These are phyloP conservation scores for Acanthamoeba quina DNA, from an alignment of 208 protist species.

Conservation along the genomic window DNA sequence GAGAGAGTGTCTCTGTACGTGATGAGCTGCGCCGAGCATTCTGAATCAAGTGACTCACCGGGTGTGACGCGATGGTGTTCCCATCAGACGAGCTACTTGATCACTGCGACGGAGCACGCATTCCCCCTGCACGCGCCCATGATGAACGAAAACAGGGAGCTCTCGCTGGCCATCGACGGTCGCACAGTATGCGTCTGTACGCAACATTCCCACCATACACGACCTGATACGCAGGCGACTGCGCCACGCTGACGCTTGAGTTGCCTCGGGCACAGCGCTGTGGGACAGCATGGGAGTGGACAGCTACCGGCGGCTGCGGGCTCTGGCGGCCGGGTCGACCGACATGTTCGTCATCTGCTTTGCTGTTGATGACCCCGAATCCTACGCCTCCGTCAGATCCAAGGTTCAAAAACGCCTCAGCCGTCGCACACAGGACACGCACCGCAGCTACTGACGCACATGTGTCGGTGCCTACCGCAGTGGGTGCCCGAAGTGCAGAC, in stretches of 20 bases:
- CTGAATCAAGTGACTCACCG: not conserved
- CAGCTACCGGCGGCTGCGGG: not conserved
- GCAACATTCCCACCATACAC: no score
- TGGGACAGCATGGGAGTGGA: not conserved
- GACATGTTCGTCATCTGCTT: constrained; percentile 10
- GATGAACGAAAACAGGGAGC: not conserved
- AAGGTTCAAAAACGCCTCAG: not conserved
- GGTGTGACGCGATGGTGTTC: not conserved
- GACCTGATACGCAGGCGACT: not conserved
- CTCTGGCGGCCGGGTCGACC: not conserved
- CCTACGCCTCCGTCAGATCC: not conserved
- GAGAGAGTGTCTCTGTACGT: not conserved
- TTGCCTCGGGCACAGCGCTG: not conserved
- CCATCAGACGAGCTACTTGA: not conserved
- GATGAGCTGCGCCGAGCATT: not conserved
- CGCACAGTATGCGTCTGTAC: not conserved
- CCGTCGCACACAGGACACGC: not conserved
- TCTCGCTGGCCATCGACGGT: not conserved
- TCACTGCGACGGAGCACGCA: not conserved
- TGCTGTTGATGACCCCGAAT: not conserved
- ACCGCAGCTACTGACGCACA: not conserved
- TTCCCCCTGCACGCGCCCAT: not conserved
- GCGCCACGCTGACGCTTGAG: not conserved
- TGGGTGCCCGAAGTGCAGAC: not conserved
- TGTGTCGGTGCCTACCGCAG: not conserved